A percentile compares a stretch with the other conserved stretches of the same genome.
These are phyloP conservation scores for Calonectria crousiana DNA, from an alignment of 2,329 filamentous ascomycete species.

Conservation along the genomic window DNA sequence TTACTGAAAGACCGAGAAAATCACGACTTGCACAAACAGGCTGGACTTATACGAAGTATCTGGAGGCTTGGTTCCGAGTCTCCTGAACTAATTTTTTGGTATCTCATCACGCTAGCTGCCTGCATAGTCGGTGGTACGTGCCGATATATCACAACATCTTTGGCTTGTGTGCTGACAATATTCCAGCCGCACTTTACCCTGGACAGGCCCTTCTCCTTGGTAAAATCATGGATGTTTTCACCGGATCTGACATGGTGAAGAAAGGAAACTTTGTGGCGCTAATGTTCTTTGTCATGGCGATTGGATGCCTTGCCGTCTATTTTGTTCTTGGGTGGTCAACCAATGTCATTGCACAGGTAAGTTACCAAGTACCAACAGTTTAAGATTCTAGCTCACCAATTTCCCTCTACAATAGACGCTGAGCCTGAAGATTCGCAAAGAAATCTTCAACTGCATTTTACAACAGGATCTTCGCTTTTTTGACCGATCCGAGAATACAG, in stretches of 20 bases:
- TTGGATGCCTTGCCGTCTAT: constrained; percentile 57
- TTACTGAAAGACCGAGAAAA: constrained; percentile 49
- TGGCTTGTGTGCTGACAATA: background rate
- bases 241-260: constrained; percentile 45
- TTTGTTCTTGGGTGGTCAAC: constrained; percentile 50
- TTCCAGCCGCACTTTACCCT: constrained; percentile 50
- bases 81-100: constrained; percentile 15
- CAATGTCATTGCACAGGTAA: constrained; percentile 43
- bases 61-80: background rate
- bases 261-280: constrained; percentile 63
- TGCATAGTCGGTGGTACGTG: background rate
- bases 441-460: constrained; percentile 44
- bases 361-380: constrained; percentile 43
- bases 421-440: constrained; percentile 46
- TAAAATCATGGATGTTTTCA: constrained; percentile 55
- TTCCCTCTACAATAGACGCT: constrained; percentile 23
- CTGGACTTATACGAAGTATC: constrained; percentile 20
- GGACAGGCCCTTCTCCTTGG: constrained; percentile 57
- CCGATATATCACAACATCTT: background rate
- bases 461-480: constrained; percentile 56
- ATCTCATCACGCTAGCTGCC: background rate
- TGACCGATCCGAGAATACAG: constrained; percentile 52
- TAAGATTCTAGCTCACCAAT: background rate
- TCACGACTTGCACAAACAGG: constrained; percentile 14
- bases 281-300: constrained; percentile 65